These are phyloP conservation scores for Termitomyces eurrhizus DNA, from an alignment of 768 basidiomycete genomes.

Conservation along the genomic window DNA sequence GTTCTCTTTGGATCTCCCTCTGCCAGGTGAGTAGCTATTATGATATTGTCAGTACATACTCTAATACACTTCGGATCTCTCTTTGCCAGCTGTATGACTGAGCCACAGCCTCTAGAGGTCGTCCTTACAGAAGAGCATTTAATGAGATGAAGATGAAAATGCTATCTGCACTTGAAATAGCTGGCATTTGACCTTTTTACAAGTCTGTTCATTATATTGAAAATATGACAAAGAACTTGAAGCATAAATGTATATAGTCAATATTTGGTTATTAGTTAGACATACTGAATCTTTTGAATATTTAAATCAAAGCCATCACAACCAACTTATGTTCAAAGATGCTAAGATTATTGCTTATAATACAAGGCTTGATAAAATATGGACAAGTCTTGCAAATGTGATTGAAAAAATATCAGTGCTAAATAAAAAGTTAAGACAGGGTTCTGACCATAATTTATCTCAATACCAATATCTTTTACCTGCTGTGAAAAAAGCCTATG, in stretches of 20 bases:
- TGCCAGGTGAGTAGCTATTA: too few species aligned
- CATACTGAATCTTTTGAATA: too few species aligned
- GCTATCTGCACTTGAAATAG: background rate
- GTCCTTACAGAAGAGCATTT: background rate
- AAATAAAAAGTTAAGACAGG: background rate
- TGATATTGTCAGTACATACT: too few species aligned
- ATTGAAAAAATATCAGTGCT: background rate
- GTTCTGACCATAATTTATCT: background rate
- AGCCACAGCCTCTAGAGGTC: too few species aligned
- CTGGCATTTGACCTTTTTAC: too few species aligned
- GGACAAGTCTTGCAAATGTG: background rate
- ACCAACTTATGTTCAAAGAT: constrained; percentile 1
- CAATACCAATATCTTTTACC: background rate
- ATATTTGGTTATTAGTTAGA: background rate
- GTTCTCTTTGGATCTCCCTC: too few species aligned
- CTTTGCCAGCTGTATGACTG: too few species aligned
- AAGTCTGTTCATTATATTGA: too few species aligned
- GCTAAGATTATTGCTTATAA: constrained; percentile 4
- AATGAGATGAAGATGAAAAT: constrained; percentile 1
- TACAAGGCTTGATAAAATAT: background rate
- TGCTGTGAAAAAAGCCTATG: background rate
- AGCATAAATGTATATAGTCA: background rate
- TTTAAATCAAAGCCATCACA: background rate
- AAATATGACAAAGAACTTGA: background rate
- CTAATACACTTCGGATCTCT: too few species aligned